phyloP scores from a whole-genome alignment of 2,329 filamentous ascomycete genomes.

The Paramyrothecium sp. region DNA sequence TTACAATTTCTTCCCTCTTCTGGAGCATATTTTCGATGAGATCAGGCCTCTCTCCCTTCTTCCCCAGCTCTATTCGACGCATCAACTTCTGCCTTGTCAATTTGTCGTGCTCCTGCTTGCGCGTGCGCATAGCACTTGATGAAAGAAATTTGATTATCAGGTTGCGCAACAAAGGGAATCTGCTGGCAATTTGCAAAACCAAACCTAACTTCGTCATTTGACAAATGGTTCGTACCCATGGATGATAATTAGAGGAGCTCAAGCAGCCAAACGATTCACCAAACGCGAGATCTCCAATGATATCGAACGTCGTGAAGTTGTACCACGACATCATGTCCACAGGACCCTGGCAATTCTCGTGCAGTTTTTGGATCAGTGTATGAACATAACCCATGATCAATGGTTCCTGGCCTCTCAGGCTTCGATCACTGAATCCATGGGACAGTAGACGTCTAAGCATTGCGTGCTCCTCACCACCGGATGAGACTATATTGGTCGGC shows the following conservation, averaged over 20 bases:
- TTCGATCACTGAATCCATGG: slow-evolving; percentile 20
- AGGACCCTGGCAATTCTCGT: slow-evolving; percentile 19
- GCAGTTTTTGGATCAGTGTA: slow-evolving; percentile 34
- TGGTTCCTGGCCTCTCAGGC: slow-evolving; percentile 20
- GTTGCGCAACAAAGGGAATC: no score
- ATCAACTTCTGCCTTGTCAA: not conserved
- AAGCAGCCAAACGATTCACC: slow-evolving; percentile 23
- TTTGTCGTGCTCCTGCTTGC: not conserved
- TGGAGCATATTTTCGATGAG: not conserved
- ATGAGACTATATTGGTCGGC: not conserved
- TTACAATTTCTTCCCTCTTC: not conserved
- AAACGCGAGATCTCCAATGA: slow-evolving; percentile 25
- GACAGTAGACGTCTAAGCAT: slow-evolving; percentile 11
- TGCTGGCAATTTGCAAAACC: not conserved
- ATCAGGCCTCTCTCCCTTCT: not conserved
- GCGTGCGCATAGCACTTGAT: not conserved
- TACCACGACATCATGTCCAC: slow-evolving; percentile 23
- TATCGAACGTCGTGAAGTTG: slow-evolving; percentile 26
- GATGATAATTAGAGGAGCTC: slow-evolving; percentile 14
- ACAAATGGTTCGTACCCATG: slow-evolving; percentile 19
- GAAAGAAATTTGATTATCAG: not conserved
- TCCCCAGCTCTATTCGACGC: no score
- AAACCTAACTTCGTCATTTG: not conserved
- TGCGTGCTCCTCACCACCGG: slow-evolving; percentile 6
- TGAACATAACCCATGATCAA: slow-evolving; percentile 35